Conservation (phyloP, 2,329 filamentous ascomycete genomes). For the Aspergillus ibericus region DNA sequence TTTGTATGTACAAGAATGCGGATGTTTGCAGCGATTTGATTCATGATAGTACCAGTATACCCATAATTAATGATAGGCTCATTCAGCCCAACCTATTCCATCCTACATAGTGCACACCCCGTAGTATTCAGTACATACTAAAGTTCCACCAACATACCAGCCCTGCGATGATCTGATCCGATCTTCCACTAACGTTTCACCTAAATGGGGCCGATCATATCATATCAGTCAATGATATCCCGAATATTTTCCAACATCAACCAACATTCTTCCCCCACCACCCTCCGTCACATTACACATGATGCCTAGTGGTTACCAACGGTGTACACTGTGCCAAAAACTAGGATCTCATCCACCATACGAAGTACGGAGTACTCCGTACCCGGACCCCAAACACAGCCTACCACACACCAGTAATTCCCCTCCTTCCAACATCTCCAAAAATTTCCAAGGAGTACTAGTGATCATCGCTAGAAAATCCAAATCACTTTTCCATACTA, state of each 20-base stretch:
- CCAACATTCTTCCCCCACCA: background rate
- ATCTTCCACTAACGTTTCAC: slow-evolving; percentile 6
- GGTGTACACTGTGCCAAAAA: background rate
- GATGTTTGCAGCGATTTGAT: background rate
- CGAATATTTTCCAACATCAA: background rate
- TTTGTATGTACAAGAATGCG: slow-evolving; percentile 1
- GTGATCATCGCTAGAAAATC: too few relatives aligned
- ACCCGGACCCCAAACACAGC: background rate
- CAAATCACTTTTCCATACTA: background rate
- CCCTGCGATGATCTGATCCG: background rate
- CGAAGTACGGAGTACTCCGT: background rate
- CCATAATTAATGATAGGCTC: background rate
- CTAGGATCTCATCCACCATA: too few relatives aligned
- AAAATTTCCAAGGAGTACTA: too few relatives aligned
- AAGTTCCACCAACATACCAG: background rate
- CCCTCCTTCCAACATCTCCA: too few relatives aligned
- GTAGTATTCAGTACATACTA: too few relatives aligned
- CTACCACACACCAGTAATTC: background rate
- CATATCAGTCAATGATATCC: background rate
- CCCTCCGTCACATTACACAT: background rate
- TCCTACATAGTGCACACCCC: too few relatives aligned
- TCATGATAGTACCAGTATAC: background rate
- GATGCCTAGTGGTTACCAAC: background rate
- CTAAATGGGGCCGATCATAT: background rate
- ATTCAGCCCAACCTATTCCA: background rate